Percentiles rank a stretch among this genome's conserved stretches.
Conservation (phyloP, 306 rosid species). For the Neltuma alba region DNA sequence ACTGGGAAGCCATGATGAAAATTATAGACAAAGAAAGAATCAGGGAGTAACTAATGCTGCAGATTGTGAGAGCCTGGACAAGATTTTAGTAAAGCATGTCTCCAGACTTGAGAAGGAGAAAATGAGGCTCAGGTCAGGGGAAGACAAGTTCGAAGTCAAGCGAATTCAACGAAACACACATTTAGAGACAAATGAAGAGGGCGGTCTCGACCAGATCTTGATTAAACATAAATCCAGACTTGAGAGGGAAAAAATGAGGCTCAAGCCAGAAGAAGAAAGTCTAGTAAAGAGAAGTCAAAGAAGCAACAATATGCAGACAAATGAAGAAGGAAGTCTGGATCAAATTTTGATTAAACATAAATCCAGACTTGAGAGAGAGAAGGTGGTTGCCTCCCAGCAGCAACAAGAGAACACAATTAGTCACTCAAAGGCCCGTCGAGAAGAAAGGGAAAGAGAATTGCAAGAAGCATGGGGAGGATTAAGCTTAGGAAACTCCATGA, state of each 20-base stretch:
- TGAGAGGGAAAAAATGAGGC: conserved; percentile 65
- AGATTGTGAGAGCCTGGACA: conserved; percentile 73
- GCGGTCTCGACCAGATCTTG: conserved; percentile 67
- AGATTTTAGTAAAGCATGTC: conserved; percentile 75
- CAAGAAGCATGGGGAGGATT: conserved; percentile 89
- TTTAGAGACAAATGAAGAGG: conserved; percentile 41
- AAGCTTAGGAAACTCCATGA: conserved; percentile 82
- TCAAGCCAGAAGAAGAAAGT: not conserved
- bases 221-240: conserved; percentile 75
- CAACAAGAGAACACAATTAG: conserved; percentile 53
- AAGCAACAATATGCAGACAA: not conserved
- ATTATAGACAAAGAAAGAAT: conserved; percentile 45
- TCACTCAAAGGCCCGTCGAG: conserved; percentile 51
- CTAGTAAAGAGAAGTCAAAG: not conserved
- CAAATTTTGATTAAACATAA: conserved; percentile 69
- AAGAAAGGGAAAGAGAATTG: conserved; percentile 81
- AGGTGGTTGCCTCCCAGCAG: conserved; percentile 58
- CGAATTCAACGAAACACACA: conserved; percentile 40
- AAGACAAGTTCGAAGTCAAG: conserved; percentile 44
- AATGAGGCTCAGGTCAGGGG: conserved; percentile 47
- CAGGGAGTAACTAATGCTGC: conserved; percentile 37
- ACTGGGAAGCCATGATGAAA: conserved; percentile 38
- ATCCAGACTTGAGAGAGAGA: conserved; percentile 82
- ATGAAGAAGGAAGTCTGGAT: conserved; percentile 50
- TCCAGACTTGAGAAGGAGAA: conserved; percentile 84